Conservation (phyloP, 768 basidiomycete genomes). For the Tulasnella sp. region DNA sequence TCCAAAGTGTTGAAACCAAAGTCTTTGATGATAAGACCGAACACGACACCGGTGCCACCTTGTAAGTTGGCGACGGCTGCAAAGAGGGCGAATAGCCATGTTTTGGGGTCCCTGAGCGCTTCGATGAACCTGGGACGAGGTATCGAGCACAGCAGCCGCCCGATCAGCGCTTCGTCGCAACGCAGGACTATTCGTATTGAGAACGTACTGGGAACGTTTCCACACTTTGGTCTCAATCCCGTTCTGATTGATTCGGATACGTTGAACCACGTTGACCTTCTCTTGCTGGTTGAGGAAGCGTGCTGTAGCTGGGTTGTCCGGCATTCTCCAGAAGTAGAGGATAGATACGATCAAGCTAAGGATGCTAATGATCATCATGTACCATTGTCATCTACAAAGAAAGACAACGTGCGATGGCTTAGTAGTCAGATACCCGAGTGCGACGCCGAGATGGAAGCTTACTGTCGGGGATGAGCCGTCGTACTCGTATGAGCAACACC, state of each 20-base stretch:
- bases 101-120: slow-evolving; percentile 28
- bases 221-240: slow-evolving; percentile 76
- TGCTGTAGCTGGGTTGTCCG: slow-evolving; percentile 68
- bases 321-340: slow-evolving; percentile 47
- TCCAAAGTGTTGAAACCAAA: slow-evolving; percentile 28
- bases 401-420: too few species aligned
- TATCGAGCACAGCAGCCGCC: too few species aligned
- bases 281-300: slow-evolving; percentile 70
- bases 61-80: slow-evolving; percentile 27
- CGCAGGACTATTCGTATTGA: background rate
- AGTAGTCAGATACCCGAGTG: too few species aligned
- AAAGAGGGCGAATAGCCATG: slow-evolving; percentile 29
- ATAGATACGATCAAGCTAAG: slow-evolving; percentile 25
- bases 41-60: slow-evolving; percentile 30
- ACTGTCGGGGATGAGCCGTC: slow-evolving; percentile 21
- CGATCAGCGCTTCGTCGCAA: background rate
- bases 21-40: slow-evolving; percentile 28
- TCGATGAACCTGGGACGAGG: slow-evolving; percentile 26
- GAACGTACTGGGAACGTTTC: slow-evolving; percentile 64
- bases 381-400: slow-evolving; percentile 31
- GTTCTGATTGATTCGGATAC: slow-evolving; percentile 72
- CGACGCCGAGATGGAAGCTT: too few species aligned
- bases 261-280: slow-evolving; percentile 55
- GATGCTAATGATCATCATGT: slow-evolving; percentile 32
- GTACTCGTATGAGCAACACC: slow-evolving; percentile 26